Evolutionary conservation across 176 grass and related monocot genomes (phyloP).

Genomic region (Hsuehochloa calcarea): DNA sequence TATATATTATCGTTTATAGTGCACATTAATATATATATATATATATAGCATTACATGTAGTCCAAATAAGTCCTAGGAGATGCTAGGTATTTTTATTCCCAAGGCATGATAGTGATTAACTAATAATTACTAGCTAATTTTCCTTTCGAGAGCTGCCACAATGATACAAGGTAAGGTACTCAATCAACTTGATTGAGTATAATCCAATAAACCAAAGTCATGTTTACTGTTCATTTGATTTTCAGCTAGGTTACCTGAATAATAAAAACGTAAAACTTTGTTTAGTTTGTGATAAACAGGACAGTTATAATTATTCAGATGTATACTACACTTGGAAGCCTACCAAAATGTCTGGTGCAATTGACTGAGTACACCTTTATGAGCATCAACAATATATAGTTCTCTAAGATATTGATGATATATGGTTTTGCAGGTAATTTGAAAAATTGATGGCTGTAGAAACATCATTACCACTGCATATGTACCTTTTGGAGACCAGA

Average conservation of each 20-base stretch:
- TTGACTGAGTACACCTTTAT: no score
- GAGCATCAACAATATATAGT: no score
- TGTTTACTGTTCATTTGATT: background rate
- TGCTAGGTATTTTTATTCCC: background rate
- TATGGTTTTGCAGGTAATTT: background rate
- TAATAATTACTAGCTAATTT: background rate
- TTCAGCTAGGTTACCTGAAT: background rate
- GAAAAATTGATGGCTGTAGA: background rate
- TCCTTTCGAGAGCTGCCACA: background rate
- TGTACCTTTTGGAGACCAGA: constrained; percentile 1
- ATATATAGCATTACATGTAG: background rate
- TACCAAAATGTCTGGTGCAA: no score
- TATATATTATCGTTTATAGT: background rate
- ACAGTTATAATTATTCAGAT: no score
- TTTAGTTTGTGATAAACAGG: no score
- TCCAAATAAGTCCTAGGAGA: background rate
- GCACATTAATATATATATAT: background rate
- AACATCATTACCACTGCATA: background rate
- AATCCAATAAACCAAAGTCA: background rate
- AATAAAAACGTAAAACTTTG: no score
- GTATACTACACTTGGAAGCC: no score
- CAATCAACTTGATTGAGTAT: background rate
- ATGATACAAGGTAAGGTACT: background rate
- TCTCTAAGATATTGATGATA: no score
- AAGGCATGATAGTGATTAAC: background rate